Evolutionary conservation across 169 alveolate species (phyloP), one percentile per base, ranked within the genome.

Genomic region (Eimeria praecox): DNA sequence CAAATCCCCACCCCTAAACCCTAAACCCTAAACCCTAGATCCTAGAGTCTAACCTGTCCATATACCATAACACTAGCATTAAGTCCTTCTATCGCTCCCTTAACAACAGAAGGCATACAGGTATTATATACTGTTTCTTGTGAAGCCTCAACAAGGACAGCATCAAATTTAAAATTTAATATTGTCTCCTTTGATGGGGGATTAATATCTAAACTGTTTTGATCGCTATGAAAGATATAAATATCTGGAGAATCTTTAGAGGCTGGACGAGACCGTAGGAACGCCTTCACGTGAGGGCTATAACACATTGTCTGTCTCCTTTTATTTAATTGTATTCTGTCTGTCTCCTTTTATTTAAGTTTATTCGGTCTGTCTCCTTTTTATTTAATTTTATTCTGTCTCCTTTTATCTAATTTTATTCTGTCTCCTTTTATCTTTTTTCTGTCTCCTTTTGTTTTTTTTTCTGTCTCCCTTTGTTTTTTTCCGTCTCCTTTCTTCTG

Each of bases 251-350:
- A 98, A 82, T 97, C 97, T 71, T 90, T 93, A 18, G 97, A 97
- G 30, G 99, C 98, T 42, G 99, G 99, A 62, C 99, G 97, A 42
- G 99, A 97, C 33, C 99, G 96, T 64, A 98, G 97, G 38, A 98
- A 98, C 22, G 98, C 99, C 90, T 98, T 97, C 90, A 98, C 98
- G 83, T 98, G 24, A 10, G 46, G 80, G 46, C 80, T 69, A 14
- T 10, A 10, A 66, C 77, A 24, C 33, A 66, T 24, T 66, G 77
- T 66, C 59, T 52, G 59, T 52, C 59, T 52, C 59, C 59, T 52
- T 52, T 52, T 52, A 9, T 9, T 52, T 52, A 52, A n/a, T n/a
- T n/a, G n/a, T n/a, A n/a, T n/a, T n/a, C n/a, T n/a, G n/a, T n/a
- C 59, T 52, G 59, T 52, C 59, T 52, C 59, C 59, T 52, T 52